Base-by-base conservation (phyloP, 805 yeast species). In the Ogataea degrootiae region DNA sequence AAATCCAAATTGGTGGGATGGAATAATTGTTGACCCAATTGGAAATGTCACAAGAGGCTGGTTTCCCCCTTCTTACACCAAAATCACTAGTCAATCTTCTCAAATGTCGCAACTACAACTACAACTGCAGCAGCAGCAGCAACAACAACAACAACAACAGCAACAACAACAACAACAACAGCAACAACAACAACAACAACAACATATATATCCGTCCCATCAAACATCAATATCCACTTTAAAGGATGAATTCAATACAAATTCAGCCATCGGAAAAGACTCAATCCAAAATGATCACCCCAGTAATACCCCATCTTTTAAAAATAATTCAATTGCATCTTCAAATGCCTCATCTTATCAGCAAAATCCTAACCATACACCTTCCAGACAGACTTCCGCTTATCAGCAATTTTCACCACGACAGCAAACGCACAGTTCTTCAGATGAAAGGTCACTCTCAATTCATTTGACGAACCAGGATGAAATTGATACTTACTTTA, bases 1-100 rank as follows among this genome's bases (percentile, higher is more conserved):
- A 15, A 77, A 75, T 37, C 63, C 80, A 2, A 87, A 89, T 2
- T 89, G 96, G 96, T 87, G 95, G 94, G 96, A 89, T 63, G 96
- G 96, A 11, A 72, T 84, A 16, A 54, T 70, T 35, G 63, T 60
- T 5, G 65, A 64, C 36, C 62, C 68, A 2, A 64, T 60, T 17
- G 76, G 76, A 6, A 75, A 60, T 31, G 65, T 70, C 5, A 63
- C 75, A 6, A 73, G 95, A 59, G 96, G 96, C 56, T 89, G 96
- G 96, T 87, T 89, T 68, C 96, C 96, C 16, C 76, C 76, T 42
- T 77, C 76, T 48, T 83, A 76, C 63, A 80, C 81, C 26, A 72
- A 76, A 41, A 62, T 75, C 1, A 73, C 55, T 46, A 23, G 34
- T 22, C 9, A 19, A 31, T 23, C 42, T 19, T 9, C 33, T 21